Base-by-base conservation (phyloP, 1,284 basidiomycete genomes). In the Clitocybe nebularis region DNA sequence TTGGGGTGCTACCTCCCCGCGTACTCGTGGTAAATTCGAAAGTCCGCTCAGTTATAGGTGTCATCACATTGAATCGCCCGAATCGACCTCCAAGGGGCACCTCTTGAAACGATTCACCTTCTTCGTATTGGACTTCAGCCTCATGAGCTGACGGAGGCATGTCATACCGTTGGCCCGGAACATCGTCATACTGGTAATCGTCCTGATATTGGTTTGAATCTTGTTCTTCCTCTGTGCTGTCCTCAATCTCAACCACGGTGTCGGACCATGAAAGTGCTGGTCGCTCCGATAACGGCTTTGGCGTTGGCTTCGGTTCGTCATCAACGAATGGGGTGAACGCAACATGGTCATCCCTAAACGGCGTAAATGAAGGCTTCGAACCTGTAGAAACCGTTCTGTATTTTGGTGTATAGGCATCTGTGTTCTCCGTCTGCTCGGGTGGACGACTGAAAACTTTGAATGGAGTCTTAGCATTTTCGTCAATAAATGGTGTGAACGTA, bases 31-130 rank as follows among this genome's bases (percentile, higher is more conserved):
- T 89, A 58, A 77, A 93, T 60, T 97, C 94, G 55, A 79, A 80
- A 4, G 93, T 96, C 28, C 93, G 75, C 64, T 97, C 94, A 3
- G 89, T 90, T 57, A 97, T 95, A 1, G 93, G 93, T 7, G 93
- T 96, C 89, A 97, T 91, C 42, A 90, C 80, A 54, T 89, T 83
- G 64, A 91, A 87, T 45, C 72, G 72, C 17, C 85, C 87, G 53
- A 87, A 82, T 36, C 87, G 77, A 8, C 84, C 81, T 17, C 84
- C 83, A 44, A 85, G 68, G 13, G 83, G 83, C 6, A 73, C 68
- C 4, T 71, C 68, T 35, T 67, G 69, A 45, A 66, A 67, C 10
- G 60, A 61, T 20, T 64, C 62, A 10, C 44, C 45, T 7, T 61
- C 67, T 26, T 72, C 70, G 3, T 71, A 67, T 11, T 60, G 62